Base-by-base conservation (phyloP, 208 protist species). In the Crithidia fasciculata region DNA sequence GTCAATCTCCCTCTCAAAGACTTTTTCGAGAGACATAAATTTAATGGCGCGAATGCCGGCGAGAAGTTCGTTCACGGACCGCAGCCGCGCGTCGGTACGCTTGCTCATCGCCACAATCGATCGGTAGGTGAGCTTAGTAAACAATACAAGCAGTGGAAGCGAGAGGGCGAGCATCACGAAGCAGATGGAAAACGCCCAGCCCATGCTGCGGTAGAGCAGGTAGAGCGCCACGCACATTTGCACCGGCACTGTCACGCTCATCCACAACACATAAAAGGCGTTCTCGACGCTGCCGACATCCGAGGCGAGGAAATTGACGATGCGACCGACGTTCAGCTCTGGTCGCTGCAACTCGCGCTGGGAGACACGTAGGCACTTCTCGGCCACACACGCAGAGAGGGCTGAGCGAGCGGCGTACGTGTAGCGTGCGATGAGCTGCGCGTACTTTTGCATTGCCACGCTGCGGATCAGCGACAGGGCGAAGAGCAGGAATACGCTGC, bases 21-120 rank as follows among this genome's bases (percentile, higher is more conserved):
- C 18, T 15, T 85, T 69, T 69, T 98, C 97, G 87, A 94, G 98
- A 16, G 83, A 81, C 86, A 96, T 98, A 28, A 98, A 85, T 82
- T 99, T 99, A 53, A 95, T 87, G 2, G 98, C 69, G 28, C 94
- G 87, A n/a, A 99, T 97, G 2, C 89, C 89, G 39, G 83, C 78
- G 37, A 99, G 65, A 41, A 98, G 88, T 72, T 99, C 95, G 78
- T 97, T 98, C 5, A 90, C 93, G 5, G 79, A 63, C 68, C 95
- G 94, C 37, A 98, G 71, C 56, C 97, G 91, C 19, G 76, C 79
- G 71, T 99, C 98, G 0, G 85, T 98, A 19, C 63, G 56, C 36
- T 65, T 65, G 15, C 84, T 71, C 49, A 44, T 85, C 5, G 53
- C 41, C 9, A 16, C 15, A 6, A 75, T 72, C 55, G 52, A 70